Evolutionary conservation across 495 filamentous ascomycete genomes (phyloP).

Genomic region (Neurospora terricola): DNA sequence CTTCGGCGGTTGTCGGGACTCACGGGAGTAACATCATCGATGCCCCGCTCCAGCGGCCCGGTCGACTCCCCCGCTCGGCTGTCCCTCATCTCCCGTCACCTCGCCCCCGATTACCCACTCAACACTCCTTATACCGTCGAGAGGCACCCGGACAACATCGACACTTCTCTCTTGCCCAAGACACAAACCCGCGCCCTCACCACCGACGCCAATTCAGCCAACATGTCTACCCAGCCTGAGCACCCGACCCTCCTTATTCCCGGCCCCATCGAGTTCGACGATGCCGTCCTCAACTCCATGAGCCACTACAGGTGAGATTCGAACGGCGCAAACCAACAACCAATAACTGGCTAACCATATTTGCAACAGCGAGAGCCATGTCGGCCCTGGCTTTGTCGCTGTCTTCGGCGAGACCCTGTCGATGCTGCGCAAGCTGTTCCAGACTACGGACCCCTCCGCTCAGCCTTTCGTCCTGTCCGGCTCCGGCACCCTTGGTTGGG

Average conservation of each 20-base stretch:
- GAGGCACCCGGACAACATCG: conserved; percentile 51
- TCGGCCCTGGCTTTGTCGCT: conserved; percentile 76
- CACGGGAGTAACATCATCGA: conserved; percentile 24
- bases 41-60: conserved; percentile 38
- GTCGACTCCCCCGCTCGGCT: conserved; percentile 58
- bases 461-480: conserved; percentile 92
- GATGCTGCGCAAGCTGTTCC: conserved; percentile 86
- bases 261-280: conserved; percentile 96
- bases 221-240: conserved; percentile 69
- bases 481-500: conserved; percentile 94
- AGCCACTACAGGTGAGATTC: conserved; percentile 71
- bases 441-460: conserved; percentile 66
- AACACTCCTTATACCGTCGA: conserved; percentile 38
- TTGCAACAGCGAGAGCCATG: conserved; percentile 72
- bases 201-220: conserved; percentile 18
- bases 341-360: background rate
- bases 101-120: conserved; percentile 44
- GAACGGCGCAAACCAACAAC: background rate
- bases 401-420: conserved; percentile 82
- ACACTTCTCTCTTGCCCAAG: conserved; percentile 20
- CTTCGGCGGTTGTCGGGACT: conserved; percentile 18
- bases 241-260: conserved; percentile 87
- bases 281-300: conserved; percentile 93
- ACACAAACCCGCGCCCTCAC: conserved; percentile 26
- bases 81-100: conserved; percentile 72